Base-by-base conservation (phyloP, 331 rosid species). In the Malus hybrid region DNA sequence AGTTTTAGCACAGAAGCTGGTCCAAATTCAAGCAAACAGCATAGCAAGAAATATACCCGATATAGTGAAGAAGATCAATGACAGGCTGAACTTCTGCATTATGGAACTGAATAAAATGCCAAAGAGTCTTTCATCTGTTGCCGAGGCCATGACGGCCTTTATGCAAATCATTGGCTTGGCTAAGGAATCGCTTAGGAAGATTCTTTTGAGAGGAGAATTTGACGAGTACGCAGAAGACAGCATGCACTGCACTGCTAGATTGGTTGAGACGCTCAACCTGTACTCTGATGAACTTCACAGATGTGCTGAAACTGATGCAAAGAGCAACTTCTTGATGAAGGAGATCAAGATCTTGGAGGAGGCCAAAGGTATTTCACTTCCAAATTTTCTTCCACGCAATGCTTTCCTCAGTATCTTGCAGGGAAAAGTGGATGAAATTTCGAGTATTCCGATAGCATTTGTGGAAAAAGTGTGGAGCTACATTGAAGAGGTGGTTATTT, bases 191-290 rank as follows among this genome's bases (percentile, higher is more conserved):
- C 85, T 86, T 0, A 77, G 42, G 71, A 90, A 87, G 44, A 67
- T 90, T 74, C 80, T 87, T 20, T 46, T 90, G 0, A 75, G 85
- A 31, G 36, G 0, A 22, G 63, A 57, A 19, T 1, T 20, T 19
- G 63, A 57, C 0, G 91, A 87, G 72, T 84, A 78, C 29, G 65
- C 24, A 1, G 24, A 22, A 22, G 24, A 22, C 24, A 22, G 24
- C 24, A 87, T 87, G 90, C 95, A 90, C 32, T 87, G 92, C n/a
- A 86, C 95, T 0, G 95, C 90, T 2, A 62, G 90, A 0, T 62
- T 90, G 55, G 81, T 67, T 0, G 95, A 90, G 8, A 86, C 66
- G 90, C 86, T 86, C 0, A 63, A 80, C 14, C 13, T 39, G 0
- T 87, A 27, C 71, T 77, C 84, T 0, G 19, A 6, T 27, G 84